Conservation (phyloP, 116 monocot species). For the Dioscorea cayenensis region DNA sequence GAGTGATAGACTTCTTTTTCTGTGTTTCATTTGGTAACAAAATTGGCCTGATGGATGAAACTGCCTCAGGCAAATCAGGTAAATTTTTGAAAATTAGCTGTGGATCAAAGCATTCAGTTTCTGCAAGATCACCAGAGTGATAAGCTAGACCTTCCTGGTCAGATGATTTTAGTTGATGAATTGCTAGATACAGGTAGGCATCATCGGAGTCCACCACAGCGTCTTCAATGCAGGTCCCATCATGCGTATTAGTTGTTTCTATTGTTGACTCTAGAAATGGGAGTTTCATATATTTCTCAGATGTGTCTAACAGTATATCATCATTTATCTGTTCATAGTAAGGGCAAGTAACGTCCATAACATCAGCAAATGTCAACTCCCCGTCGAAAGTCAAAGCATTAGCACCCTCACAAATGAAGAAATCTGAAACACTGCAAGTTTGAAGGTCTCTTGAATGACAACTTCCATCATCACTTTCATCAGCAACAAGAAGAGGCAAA, state of each 20-base stretch:
- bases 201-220: slow-evolving; percentile 26
- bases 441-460: slow-evolving; percentile 24
- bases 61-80: slow-evolving; percentile 36
- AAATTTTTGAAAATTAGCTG: slow-evolving; percentile 35
- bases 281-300: slow-evolving; percentile 31
- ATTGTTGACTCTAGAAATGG: slow-evolving; percentile 40
- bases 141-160: slow-evolving; percentile 28
- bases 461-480: slow-evolving; percentile 47
- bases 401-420: slow-evolving; percentile 23
- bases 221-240: slow-evolving; percentile 19
- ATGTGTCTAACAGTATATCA: slow-evolving; percentile 35
- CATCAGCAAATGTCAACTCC: slow-evolving; percentile 24
- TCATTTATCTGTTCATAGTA: slow-evolving; percentile 29
- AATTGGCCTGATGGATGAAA: slow-evolving; percentile 21
- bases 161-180: slow-evolving; percentile 33
- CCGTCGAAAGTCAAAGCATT: slow-evolving; percentile 27
- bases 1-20: slow-evolving; percentile 38
- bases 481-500: slow-evolving; percentile 37
- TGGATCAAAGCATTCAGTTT: slow-evolving; percentile 31
- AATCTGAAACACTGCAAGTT: slow-evolving; percentile 26
- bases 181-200: slow-evolving; percentile 32
- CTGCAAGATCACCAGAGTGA: slow-evolving; percentile 18
- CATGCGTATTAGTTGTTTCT: slow-evolving; percentile 12
- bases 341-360: slow-evolving; percentile 11
- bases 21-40: slow-evolving; percentile 19